These are phyloP conservation scores for Infundibulicybe gibba DNA, from an alignment of 768 basidiomycete species.

Conservation along the genomic window DNA sequence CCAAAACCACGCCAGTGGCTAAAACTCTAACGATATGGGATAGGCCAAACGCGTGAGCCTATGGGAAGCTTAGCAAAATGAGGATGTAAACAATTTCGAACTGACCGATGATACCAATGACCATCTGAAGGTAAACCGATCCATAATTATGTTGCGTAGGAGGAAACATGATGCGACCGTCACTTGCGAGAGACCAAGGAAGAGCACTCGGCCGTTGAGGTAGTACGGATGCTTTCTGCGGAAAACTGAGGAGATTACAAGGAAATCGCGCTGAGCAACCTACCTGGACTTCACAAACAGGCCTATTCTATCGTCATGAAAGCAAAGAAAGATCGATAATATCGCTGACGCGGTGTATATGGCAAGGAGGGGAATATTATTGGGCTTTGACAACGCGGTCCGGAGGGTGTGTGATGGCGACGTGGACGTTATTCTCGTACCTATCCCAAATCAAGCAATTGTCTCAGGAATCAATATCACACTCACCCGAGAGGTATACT, in stretches of 20 bases:
- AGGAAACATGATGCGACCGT: slow-evolving; percentile 42
- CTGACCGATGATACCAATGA: slow-evolving; percentile 2
- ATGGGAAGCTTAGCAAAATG: too few species aligned
- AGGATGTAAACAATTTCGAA: too few species aligned
- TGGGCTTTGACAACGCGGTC: slow-evolving; percentile 41
- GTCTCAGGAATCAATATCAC: neutral
- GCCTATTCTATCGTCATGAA: slow-evolving; percentile 22
- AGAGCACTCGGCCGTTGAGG: slow-evolving; percentile 65
- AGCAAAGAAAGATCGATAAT: slow-evolving; percentile 39
- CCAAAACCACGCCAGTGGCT: slow-evolving; percentile 36
- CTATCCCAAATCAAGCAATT: slow-evolving; percentile 19
- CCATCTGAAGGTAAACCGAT: slow-evolving; percentile 55
- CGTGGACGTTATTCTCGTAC: slow-evolving; percentile 39
- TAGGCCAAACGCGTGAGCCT: too few species aligned
- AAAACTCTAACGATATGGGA: slow-evolving; percentile 20
- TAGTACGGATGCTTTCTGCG: slow-evolving; percentile 71
- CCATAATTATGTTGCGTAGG: slow-evolving; percentile 58
- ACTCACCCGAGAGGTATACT: slow-evolving; percentile 54
- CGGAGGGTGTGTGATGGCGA: slow-evolving; percentile 51
- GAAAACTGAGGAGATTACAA: neutral
- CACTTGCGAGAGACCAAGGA: slow-evolving; percentile 52
- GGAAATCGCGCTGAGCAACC: slow-evolving; percentile 9
- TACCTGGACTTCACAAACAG: slow-evolving; percentile 71
- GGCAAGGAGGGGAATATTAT: slow-evolving; percentile 39
- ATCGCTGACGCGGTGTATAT: slow-evolving; percentile 47